Evolutionary conservation across 2,329 filamentous ascomycete genomes (phyloP), one percentile per base, ranked within the genome.

Genomic region (Neopestalotiopsis sp.): DNA sequence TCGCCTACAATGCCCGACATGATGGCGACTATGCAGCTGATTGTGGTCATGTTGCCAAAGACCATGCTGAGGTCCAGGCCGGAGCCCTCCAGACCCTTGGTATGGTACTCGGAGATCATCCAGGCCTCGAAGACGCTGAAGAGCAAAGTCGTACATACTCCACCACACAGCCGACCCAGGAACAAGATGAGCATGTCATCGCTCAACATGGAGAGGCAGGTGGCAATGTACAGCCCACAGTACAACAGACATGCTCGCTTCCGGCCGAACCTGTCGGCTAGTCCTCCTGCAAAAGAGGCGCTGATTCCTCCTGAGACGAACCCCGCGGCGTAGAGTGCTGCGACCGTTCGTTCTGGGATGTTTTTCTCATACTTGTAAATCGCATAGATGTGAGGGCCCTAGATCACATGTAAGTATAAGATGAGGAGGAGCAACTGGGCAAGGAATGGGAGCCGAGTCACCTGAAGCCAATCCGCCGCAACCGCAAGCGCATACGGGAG

Each of bases 61-160:
- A 90, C 82, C 38, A 79, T 77, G 12, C 75, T 74, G 24, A 78
- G 64, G 38, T 76, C 73, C 40, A 75, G 76, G 7, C 75, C 76
- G 14, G 73, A n/a, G 10, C 73, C 71, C 66, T 83, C 83, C 40
- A 90, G 78, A 42, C 82, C 82, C 7, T 80, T 76, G 9, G 81
- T 79, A 6, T 76, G 77, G 17, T 83, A 90, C 72, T 90, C 87
- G 58, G 86, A 83, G 30, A 90, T 84, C 81, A 90, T 85, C 88
- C 88, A 90, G 62, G 86, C 84, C 71, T 90, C 87, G 71, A 90
- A 90, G 7, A 86, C 85, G 63, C 82, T 88, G 78, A 86, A 89
- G 20, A 90, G 81, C 17, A 90, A 78, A 13, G 86, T 89, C 12
- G 87, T 88, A 69, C 84, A 85, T 17, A 90, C 73, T 0, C 88